Percentiles rank a stretch among this genome's conserved stretches.
Evolutionary conservation across 108 stramenopile species (phyloP).

Genomic region (Cyclotella kingstonii): DNA sequence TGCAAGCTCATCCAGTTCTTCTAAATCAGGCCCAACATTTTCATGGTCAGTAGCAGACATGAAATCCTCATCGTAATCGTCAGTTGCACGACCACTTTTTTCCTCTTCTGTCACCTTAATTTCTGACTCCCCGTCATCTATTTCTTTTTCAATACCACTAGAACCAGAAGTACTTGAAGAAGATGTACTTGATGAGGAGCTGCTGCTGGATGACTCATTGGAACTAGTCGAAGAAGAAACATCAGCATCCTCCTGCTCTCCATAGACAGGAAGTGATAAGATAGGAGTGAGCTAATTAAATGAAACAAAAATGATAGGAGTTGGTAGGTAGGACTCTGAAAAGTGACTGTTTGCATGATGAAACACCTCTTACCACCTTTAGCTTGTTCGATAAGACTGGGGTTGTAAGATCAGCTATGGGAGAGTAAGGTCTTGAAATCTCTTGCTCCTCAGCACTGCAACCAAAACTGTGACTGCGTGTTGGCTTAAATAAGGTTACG

Average conservation of each 20-base stretch:
- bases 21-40: conserved; percentile 61
- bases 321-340: too few species aligned
- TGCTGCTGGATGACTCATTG: conserved; percentile 45
- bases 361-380: background rate
- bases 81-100: conserved; percentile 22
- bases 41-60: conserved; percentile 55
- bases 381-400: conserved; percentile 37
- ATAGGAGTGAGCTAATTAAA: too few species aligned
- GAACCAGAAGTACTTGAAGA: conserved; percentile 67
- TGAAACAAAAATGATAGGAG: too few species aligned
- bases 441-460: conserved; percentile 13
- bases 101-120: conserved; percentile 27
- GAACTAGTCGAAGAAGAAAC: conserved; percentile 49
- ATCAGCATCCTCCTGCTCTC: conserved; percentile 40
- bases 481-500: conserved; percentile 4
- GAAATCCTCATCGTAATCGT: conserved; percentile 51
- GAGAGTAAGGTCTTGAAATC: background rate
- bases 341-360: too few species aligned
- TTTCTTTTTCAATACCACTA: conserved; percentile 66
- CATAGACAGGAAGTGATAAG: conserved; percentile 6
- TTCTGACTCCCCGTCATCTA: conserved; percentile 13
- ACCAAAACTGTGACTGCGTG: conserved; percentile 16
- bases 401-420: conserved; percentile 15
- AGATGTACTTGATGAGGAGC: conserved; percentile 78
- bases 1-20: conserved; percentile 63